phyloP scores from a whole-genome alignment of 768 basidiomycete genomes.

The Mycena rebaudengoi region DNA sequence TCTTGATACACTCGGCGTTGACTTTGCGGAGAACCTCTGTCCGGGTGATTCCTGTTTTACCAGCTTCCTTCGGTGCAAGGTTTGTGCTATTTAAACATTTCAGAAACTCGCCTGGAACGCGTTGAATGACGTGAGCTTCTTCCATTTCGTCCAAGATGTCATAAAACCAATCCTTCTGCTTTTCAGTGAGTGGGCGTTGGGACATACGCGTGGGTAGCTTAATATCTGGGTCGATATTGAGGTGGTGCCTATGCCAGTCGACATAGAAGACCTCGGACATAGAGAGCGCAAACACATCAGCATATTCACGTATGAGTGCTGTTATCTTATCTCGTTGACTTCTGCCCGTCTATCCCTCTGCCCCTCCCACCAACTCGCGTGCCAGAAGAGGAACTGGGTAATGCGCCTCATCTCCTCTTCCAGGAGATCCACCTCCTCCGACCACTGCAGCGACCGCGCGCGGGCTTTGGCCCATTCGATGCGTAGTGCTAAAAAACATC shows the following conservation, averaged over 20 bases:
- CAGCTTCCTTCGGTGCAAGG: constrained; percentile 7
- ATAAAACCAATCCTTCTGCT: too few species aligned
- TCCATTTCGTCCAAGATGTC: constrained; percentile 9
- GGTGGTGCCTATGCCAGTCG: too few species aligned
- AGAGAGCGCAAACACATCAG: too few species aligned
- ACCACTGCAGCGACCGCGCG: constrained; percentile 3
- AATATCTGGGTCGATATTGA: not conserved
- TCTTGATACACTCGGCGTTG: not conserved
- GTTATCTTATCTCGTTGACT: too few species aligned
- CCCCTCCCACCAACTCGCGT: constrained; percentile 5
- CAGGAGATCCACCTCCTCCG: constrained; percentile 21
- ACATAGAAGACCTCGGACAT: too few species aligned
- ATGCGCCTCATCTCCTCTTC: constrained; percentile 22
- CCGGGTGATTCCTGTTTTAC: not conserved
- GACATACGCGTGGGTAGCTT: not conserved
- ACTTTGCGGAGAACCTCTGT: constrained; percentile 1
- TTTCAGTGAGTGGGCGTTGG: constrained; percentile 9
- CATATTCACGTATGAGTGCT: too few species aligned
- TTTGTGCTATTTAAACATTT: constrained; percentile 5
- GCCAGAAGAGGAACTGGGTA: constrained; percentile 7
- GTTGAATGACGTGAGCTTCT: not conserved
- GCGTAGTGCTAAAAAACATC: not conserved
- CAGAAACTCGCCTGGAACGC: constrained; percentile 5
- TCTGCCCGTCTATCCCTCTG: too few species aligned
- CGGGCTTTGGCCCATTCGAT: constrained; percentile 20